A percentile compares a stretch with the other conserved stretches of the same genome.
These are phyloP conservation scores for Dothideomycetes sp. DNA, from an alignment of 2,329 filamentous ascomycete genomes.

Conservation along the genomic window DNA sequence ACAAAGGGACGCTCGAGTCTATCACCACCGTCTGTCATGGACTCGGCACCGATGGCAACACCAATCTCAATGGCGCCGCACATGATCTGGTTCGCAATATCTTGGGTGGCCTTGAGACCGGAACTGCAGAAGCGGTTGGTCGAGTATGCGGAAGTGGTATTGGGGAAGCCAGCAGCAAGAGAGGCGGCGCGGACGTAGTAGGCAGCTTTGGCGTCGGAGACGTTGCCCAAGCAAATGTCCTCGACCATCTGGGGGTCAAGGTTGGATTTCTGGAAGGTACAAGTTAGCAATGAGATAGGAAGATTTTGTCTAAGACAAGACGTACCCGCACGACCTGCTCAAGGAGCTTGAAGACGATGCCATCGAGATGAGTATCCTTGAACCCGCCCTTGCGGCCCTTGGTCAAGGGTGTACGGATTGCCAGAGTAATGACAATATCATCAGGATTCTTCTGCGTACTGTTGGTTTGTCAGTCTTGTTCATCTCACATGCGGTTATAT, in stretches of 20 bases:
- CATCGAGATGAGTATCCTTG: constrained; percentile 88
- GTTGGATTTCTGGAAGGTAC: constrained; percentile 12
- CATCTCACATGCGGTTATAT: no score
- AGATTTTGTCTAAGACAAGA: background rate
- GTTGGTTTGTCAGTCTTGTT: constrained; percentile 10
- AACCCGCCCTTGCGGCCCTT: constrained; percentile 88
- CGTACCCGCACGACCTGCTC: constrained; percentile 40
- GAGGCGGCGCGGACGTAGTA: constrained; percentile 85
- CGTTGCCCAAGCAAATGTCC: constrained; percentile 88
- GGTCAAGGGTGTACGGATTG: constrained; percentile 75
- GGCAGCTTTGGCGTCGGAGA: constrained; percentile 73
- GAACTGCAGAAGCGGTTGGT: constrained; percentile 97
- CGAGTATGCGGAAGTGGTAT: constrained; percentile 69
- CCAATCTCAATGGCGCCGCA: constrained; percentile 76
- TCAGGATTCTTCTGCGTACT: constrained; percentile 89
- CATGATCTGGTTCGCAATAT: constrained; percentile 81
- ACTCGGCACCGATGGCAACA: constrained; percentile 78
- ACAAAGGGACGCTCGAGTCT: constrained; percentile 63
- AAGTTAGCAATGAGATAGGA: background rate
- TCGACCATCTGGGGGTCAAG: constrained; percentile 24
- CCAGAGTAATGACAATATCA: constrained; percentile 92
- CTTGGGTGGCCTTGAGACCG: constrained; percentile 86
- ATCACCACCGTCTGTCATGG: constrained; percentile 70
- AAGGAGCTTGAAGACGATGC: constrained; percentile 70
- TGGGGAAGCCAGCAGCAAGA: constrained; percentile 86